These are phyloP conservation scores for Fusarium duplospermum DNA, from an alignment of 2,329 filamentous ascomycete genomes.

Conservation along the genomic window DNA sequence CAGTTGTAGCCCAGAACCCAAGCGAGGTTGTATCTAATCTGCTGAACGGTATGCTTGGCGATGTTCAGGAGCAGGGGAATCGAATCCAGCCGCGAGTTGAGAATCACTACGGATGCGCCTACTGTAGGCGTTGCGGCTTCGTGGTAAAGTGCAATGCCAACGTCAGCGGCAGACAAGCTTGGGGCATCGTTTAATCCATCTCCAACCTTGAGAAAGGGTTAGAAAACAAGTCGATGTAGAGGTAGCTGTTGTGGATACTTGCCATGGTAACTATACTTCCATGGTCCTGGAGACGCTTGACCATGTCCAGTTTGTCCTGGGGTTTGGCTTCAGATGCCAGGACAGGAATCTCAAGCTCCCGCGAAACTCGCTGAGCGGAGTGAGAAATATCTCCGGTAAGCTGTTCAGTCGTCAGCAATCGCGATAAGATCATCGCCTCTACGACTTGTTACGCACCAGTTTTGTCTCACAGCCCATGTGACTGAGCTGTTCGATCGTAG, in stretches of 20 bases:
- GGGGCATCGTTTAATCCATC: conserved; percentile 12
- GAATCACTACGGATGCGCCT: conserved; percentile 4
- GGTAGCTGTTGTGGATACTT: not conserved
- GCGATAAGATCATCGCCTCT: not conserved
- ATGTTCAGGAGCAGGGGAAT: not conserved
- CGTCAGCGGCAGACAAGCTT: not conserved
- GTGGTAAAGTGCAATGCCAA: conserved; percentile 4
- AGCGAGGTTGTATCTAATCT: conserved; percentile 3
- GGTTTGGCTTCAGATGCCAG: conserved; percentile 6
- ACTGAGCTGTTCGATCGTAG: not conserved
- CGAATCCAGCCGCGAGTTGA: conserved; percentile 8
- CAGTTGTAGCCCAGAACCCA: conserved; percentile 9
- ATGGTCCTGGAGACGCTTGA: not conserved
- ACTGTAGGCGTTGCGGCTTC: conserved; percentile 1
- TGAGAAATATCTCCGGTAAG: conserved; percentile 7
- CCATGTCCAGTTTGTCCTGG: not conserved
- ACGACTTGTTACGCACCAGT: not conserved
- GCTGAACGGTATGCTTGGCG: not conserved
- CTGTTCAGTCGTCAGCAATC: not conserved
- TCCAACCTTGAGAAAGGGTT: not conserved
- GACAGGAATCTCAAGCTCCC: not conserved
- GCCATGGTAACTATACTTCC: not conserved
- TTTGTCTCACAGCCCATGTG: not conserved
- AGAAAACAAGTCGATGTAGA: not conserved
- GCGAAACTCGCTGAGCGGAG: conserved; percentile 4